These are phyloP conservation scores for Monosporascus sp. DNA, from an alignment of 2,329 filamentous ascomycete genomes.

Conservation along the genomic window DNA sequence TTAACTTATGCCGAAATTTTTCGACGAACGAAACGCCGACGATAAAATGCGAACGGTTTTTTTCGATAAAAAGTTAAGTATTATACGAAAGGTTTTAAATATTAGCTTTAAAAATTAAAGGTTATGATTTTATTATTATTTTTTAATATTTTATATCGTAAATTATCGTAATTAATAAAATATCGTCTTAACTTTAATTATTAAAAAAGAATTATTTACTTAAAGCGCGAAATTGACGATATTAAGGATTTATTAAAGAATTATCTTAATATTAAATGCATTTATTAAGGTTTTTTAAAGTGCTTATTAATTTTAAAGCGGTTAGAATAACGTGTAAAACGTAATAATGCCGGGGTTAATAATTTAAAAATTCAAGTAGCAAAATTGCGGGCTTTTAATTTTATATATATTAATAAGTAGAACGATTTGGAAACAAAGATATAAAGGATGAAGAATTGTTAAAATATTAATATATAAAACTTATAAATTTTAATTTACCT, in stretches of 20 bases:
- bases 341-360: conserved; percentile 33
- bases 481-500: too few species aligned
- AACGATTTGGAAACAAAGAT: conserved; percentile 50
- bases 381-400: conserved; percentile 63
- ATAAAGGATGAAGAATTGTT: too few species aligned
- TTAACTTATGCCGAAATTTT: conserved; percentile 71
- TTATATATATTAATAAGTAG: conserved; percentile 69
- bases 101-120: conserved; percentile 92
- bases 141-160: conserved; percentile 66
- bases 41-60: conserved; percentile 41
- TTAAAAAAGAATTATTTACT: conserved; percentile 60
- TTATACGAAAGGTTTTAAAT: conserved; percentile 74
- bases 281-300: conserved; percentile 80
- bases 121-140: conserved; percentile 95
- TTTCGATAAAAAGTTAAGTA: conserved; percentile 70
- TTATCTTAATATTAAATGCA: conserved; percentile 63
- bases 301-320: conserved; percentile 58
- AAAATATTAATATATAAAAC: too few species aligned
- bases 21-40: conserved; percentile 65
- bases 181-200: conserved; percentile 60
- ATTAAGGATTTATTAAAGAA: conserved; percentile 61
- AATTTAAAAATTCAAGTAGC: conserved; percentile 53
- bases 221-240: conserved; percentile 65
- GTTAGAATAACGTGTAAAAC: conserved; percentile 38
- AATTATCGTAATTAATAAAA: conserved; percentile 42